Evolutionary conservation across 2,329 filamentous ascomycete genomes (phyloP).

Genomic region (Colletotrichum camelliae): DNA sequence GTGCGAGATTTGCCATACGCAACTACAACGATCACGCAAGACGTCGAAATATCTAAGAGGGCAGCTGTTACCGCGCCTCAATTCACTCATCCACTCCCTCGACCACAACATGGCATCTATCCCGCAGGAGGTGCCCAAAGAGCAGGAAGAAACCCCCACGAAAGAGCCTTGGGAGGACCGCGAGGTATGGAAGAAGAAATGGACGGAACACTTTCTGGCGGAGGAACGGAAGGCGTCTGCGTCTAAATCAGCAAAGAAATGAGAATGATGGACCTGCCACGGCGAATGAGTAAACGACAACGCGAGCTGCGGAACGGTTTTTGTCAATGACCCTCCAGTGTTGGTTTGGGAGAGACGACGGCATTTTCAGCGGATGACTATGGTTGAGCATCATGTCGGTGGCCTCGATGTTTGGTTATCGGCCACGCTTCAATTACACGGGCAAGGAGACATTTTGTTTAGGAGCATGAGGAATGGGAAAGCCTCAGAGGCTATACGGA

Average conservation of each 20-base stretch:
- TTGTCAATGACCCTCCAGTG: neutral
- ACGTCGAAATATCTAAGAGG: slow-evolving; percentile 12
- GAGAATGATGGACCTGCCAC: neutral
- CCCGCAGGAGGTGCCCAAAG: slow-evolving; percentile 13
- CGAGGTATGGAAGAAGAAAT: slow-evolving; percentile 21
- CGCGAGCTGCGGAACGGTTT: neutral
- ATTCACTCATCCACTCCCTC: slow-evolving; percentile 19
- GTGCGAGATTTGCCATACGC: slow-evolving; percentile 18
- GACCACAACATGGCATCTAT: slow-evolving; percentile 22
- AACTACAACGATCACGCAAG: slow-evolving; percentile 15
- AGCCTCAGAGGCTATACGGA: neutral
- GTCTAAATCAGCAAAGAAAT: slow-evolving; percentile 13
- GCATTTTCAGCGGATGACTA: neutral
- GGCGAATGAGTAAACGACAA: neutral
- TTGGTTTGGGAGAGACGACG: neutral
- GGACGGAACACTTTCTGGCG: slow-evolving; percentile 12
- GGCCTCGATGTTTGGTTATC: neutral
- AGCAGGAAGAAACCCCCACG: slow-evolving; percentile 13
- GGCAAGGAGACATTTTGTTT: neutral
- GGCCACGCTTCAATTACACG: neutral
- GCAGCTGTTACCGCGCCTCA: slow-evolving; percentile 13
- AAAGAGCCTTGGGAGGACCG: slow-evolving; percentile 21
- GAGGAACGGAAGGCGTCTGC: slow-evolving; percentile 13
- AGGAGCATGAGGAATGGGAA: neutral
- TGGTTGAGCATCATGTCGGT: neutral